Base-by-base conservation (phyloP, 139 green algal genomes). In the Volvox reticuliferus region DNA sequence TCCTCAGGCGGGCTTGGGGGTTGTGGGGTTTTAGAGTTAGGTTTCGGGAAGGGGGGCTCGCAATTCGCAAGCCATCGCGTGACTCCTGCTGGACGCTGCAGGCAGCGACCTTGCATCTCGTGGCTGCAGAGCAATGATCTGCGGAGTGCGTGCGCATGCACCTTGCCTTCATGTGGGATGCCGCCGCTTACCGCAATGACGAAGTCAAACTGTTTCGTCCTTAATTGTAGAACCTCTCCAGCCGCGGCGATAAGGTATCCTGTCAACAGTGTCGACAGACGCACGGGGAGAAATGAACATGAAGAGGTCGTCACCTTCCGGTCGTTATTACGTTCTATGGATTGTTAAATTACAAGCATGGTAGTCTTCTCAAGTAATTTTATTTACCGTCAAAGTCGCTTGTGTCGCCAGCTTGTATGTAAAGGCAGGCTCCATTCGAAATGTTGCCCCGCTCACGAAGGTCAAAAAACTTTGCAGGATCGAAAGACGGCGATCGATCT, bases 381-480 rank as follows among this genome's bases (percentile, higher is more conserved):
- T 44, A 44, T 79, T 12, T 55, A 94, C 91, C 92, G 69, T 94
- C 92, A 68, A 94, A 92, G 69, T 94, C 92, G 32, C 92, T 91
- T 2, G 92, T 88, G 79, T 94, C 92, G 32, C 92, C 92, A 14
- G 75, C 87, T 79, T 94, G 92, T 28, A 94, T 85, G 30, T 94
- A 94, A n/a, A 94, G 28, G 33, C 36, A 87, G 13, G 65, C 78
- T 33, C 92, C 92, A 2, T 61, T 2, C 21, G 90, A 82, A 2
- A 93, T 55, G 5, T 16, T 1, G 13, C 28, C 19, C 1, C n/a
- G 18, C 2, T 20, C 22, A 36, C 87, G 87, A 19, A 91, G 33
- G 77, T 91, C 62, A 22, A 62, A 86, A 12, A 91, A 35, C 9
- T 73, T 55, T 5, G 44, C 44, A 55, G 44, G 44, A 55, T 55